Conservation (phyloP, 2,329 filamentous ascomycete genomes). For the Colletotrichum eleusines region DNA sequence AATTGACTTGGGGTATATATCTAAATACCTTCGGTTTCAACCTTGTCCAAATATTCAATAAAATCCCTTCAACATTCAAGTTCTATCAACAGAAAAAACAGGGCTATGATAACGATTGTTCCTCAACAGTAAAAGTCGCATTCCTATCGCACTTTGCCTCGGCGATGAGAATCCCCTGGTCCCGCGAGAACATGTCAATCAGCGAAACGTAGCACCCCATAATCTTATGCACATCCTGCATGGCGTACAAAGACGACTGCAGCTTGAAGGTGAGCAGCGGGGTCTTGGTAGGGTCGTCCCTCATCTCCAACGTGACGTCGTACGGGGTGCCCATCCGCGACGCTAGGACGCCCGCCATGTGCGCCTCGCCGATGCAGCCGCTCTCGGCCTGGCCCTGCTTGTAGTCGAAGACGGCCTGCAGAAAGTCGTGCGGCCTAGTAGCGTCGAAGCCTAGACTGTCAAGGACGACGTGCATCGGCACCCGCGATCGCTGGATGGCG, state of each 20-base stretch:
- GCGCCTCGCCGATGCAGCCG: not conserved
- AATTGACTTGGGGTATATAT: no score
- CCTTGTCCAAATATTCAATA: no score
- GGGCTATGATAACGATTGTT: no score
- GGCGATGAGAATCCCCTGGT: not conserved
- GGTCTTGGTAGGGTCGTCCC: constrained; percentile 4
- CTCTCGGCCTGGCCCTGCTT: constrained; percentile 13
- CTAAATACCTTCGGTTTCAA: no score
- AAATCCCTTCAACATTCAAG: no score
- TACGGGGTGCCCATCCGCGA: constrained; percentile 7
- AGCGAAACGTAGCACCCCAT: not conserved
- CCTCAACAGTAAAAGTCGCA: not conserved
- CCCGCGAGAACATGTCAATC: not conserved
- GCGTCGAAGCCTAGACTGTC: not conserved
- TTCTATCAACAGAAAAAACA: no score
- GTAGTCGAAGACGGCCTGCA: constrained; percentile 23
- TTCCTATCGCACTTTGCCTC: not conserved
- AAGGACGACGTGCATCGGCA: not conserved
- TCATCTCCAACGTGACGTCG: constrained; percentile 12
- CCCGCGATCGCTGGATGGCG: not conserved
- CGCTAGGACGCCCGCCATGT: not conserved
- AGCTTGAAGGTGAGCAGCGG: constrained; percentile 17
- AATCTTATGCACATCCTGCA: not conserved
- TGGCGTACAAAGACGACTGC: not conserved
- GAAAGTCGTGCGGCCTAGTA: not conserved